Conservation (phyloP, 1,284 basidiomycete genomes). For the Malassezia sympodialis region DNA sequence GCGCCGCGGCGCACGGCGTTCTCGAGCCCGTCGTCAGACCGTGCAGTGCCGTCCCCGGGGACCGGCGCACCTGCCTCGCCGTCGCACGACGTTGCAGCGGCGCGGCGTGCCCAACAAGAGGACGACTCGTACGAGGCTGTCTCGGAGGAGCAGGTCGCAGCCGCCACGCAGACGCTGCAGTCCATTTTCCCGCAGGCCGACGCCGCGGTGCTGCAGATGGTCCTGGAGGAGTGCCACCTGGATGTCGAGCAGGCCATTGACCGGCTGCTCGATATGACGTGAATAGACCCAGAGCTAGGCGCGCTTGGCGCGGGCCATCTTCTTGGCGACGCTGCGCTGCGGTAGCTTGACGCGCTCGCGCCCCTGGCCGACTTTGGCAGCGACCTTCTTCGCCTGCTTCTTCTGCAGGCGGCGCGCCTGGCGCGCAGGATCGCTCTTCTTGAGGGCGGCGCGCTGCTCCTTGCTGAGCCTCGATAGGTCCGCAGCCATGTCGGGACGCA, state of each 20-base stretch:
- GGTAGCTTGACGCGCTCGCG: slow-evolving; percentile 17
- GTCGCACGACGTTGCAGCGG: slow-evolving; percentile 13
- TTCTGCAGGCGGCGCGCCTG: slow-evolving; percentile 35
- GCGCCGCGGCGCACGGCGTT: slow-evolving; percentile 17
- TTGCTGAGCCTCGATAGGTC: slow-evolving; percentile 28
- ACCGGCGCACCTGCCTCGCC: slow-evolving; percentile 10
- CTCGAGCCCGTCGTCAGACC: neutral
- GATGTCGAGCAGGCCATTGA: slow-evolving; percentile 40
- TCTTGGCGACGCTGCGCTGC: slow-evolving; percentile 10
- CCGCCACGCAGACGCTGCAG: slow-evolving; percentile 24
- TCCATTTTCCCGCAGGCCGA: slow-evolving; percentile 38
- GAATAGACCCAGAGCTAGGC: neutral
- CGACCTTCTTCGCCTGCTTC: slow-evolving; percentile 23
- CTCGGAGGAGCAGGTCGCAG: slow-evolving; percentile 7
- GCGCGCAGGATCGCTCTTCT: slow-evolving; percentile 34
- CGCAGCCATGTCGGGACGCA: slow-evolving; percentile 16
- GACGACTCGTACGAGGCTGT: neutral
- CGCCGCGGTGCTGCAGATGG: slow-evolving; percentile 28
- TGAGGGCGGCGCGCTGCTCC: slow-evolving; percentile 31
- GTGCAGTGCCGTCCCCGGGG: neutral
- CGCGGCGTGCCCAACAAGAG: neutral
- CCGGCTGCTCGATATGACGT: slow-evolving; percentile 33
- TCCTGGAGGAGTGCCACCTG: slow-evolving; percentile 30
- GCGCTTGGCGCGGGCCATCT: slow-evolving; percentile 6
- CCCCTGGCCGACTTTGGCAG: slow-evolving; percentile 3